A percentile compares a stretch with the other conserved stretches of the same genome.
These are phyloP conservation scores for Salvia miltiorrhiza DNA, from an alignment of 257 asterid genomes.

Conservation along the genomic window DNA sequence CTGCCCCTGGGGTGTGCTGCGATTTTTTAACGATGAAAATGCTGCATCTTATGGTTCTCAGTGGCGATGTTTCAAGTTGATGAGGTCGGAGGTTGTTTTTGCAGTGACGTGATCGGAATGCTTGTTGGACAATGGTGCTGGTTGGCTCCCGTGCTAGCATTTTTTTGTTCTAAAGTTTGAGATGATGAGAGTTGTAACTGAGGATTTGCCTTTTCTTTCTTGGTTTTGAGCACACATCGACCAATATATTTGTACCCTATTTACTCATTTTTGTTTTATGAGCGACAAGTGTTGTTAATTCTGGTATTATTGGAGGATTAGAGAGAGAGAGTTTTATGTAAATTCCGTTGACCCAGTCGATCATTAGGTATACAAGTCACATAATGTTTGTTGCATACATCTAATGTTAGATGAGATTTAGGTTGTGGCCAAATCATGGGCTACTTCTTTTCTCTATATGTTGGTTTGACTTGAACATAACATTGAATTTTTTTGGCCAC, in stretches of 20 bases:
- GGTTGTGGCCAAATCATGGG: not conserved
- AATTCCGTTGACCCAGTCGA: not conserved
- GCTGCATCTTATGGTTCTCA: not conserved
- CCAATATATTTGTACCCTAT: conserved; percentile 1
- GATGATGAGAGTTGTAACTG: conserved; percentile 16
- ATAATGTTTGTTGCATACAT: not conserved
- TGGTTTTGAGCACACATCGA: conserved; percentile 5
- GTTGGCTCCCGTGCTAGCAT: not conserved
- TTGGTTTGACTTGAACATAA: not conserved
- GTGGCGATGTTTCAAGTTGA: not conserved
- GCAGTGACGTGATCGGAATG: conserved; percentile 1
- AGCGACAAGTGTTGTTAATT: not conserved
- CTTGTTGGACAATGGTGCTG: conserved; percentile 14
- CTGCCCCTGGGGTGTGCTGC: not conserved
- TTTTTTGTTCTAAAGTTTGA: conserved; percentile 20
- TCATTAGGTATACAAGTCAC: not conserved
- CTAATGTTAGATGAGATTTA: no score
- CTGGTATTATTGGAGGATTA: conserved; percentile 1
- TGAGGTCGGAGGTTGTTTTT: conserved; percentile 1
- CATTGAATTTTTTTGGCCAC: no score
- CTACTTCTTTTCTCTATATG: not conserved
- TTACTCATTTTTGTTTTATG: conserved; percentile 8
- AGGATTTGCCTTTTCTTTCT: conserved; percentile 13
- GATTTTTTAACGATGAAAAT: not conserved
- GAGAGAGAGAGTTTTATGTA: not conserved